Base-by-base conservation (phyloP, 2,329 filamentous ascomycete species). In the Fusarium sp. region DNA sequence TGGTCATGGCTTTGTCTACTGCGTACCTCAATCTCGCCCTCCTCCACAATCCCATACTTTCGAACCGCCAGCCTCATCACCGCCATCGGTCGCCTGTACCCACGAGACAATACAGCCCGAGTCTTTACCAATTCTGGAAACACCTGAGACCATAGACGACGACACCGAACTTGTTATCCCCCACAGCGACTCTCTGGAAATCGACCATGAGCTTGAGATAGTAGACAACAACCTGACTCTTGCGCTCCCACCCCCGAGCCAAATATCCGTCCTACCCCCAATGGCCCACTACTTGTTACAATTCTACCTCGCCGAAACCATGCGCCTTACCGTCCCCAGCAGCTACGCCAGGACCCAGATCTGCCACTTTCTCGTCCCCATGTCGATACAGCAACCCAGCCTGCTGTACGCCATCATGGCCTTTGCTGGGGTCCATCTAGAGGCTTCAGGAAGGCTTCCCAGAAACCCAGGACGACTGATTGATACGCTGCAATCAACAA, bases 291-390 rank as follows among this genome's bases (percentile, higher is more conserved):
- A 74, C 10, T 13, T 75, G 3, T 52, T 75, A 3, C 59, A 72
- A n/a, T 74, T 74, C n/a, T 75, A 75, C 18, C 39, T 69, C 3
- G 50, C 72, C 1, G 68, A 75, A 60, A 75, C 72, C 1, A 74
- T 75, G 27, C 69, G 65, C 13, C 68, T 75, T 10, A 75, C 68
- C 6, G 71, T 74, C 6, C 72, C 72, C 2, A 74, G 72, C 22
- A 65, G 43, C 4, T 72, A 67, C 33, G 72, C 72, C 0, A 65
- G 68, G 24, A 33, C 48, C 16, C 56, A 75, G 27, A 75, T 75
- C 2, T 75, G 72, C 2, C 72, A 66, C 7, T 75, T 75, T 6
- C 43, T 75, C 0, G 71, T 75, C 10, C 72, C 72, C 2, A 74
- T 74, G 65, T 66, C 72, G 7, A 50, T 69, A 2, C 62, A 69